Conservation (phyloP, 2,329 filamentous ascomycete species). For the Exophiala dermatitidis region DNA sequence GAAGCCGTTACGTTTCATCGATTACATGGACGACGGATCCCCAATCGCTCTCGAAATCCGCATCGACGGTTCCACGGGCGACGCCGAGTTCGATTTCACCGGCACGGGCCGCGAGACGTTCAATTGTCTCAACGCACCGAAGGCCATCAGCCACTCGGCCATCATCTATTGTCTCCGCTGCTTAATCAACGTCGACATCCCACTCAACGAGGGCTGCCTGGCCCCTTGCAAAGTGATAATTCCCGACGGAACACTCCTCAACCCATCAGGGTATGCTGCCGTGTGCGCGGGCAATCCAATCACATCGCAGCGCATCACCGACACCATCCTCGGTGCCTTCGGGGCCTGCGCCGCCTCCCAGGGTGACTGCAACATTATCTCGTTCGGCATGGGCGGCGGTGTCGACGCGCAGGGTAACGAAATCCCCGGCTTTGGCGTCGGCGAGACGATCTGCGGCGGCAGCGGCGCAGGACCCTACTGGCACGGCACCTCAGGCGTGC, state of each 20-base stretch:
- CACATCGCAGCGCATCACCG: constrained; percentile 30
- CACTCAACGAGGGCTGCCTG: constrained; percentile 32
- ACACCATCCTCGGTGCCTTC: constrained; percentile 33
- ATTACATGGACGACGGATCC: constrained; percentile 40
- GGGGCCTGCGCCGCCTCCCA: constrained; percentile 27
- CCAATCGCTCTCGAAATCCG: constrained; percentile 32
- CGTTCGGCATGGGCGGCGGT: constrained; percentile 28
- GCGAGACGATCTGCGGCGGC: constrained; percentile 74
- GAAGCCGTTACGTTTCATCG: constrained; percentile 27
- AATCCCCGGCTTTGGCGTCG: constrained; percentile 65
- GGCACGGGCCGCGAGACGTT: constrained; percentile 35
- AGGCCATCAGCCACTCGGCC: constrained; percentile 34
- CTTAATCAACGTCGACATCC: constrained; percentile 30
- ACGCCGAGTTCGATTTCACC: constrained; percentile 36
- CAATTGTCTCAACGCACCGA: constrained; percentile 35
- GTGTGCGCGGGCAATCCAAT: constrained; percentile 28
- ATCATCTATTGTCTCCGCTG: constrained; percentile 31
- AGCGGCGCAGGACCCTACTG: constrained; percentile 65
- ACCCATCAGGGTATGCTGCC: constrained; percentile 29
- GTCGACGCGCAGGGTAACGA: constrained; percentile 29
- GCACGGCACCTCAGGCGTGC: constrained; percentile 68
- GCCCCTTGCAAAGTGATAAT: constrained; percentile 27
- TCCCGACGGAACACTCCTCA: constrained; percentile 29
- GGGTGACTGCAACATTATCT: constrained; percentile 29
- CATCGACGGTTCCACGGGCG: constrained; percentile 31